Conservation (phyloP, 441 rosid genomes). For the Dalechampia spathulata region DNA sequence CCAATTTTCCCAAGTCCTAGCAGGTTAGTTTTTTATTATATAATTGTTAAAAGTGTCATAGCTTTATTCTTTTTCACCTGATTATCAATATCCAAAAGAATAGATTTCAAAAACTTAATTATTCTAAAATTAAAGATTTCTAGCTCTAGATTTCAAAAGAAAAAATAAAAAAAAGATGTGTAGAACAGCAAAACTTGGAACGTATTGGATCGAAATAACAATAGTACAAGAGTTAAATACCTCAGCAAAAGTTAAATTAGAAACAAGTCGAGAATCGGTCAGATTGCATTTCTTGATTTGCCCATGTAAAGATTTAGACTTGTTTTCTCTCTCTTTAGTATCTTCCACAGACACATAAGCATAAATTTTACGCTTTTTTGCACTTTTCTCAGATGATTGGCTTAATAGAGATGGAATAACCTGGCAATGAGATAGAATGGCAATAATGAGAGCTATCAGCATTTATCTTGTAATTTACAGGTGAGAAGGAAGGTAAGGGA, state of each 20-base stretch:
- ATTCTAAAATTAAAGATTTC: too few relatives aligned
- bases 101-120: not conserved
- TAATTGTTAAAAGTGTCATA: not conserved
- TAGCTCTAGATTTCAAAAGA: too few relatives aligned
- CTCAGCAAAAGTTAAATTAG: slow-evolving; percentile 69
- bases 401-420: slow-evolving; percentile 69
- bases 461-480: too few relatives aligned
- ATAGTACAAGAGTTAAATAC: too few relatives aligned
- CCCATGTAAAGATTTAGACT: slow-evolving; percentile 36
- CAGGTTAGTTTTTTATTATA: not conserved
- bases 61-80: not conserved
- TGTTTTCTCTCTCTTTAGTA: slow-evolving; percentile 21
- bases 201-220: too few relatives aligned
- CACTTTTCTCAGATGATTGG: slow-evolving; percentile 28
- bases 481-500: too few relatives aligned
- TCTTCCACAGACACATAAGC: slow-evolving; percentile 69
- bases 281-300: slow-evolving; percentile 69
- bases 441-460: too few relatives aligned
- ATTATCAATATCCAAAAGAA: not conserved
- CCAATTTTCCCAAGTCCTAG: too few relatives aligned
- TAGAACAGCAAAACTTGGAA: not conserved
- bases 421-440: slow-evolving; percentile 25
- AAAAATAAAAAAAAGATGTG: too few relatives aligned
- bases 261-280: slow-evolving; percentile 46
- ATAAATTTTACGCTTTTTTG: slow-evolving; percentile 32